phyloP scores from a whole-genome alignment of 768 basidiomycete species.

The Lentinula boryana region DNA sequence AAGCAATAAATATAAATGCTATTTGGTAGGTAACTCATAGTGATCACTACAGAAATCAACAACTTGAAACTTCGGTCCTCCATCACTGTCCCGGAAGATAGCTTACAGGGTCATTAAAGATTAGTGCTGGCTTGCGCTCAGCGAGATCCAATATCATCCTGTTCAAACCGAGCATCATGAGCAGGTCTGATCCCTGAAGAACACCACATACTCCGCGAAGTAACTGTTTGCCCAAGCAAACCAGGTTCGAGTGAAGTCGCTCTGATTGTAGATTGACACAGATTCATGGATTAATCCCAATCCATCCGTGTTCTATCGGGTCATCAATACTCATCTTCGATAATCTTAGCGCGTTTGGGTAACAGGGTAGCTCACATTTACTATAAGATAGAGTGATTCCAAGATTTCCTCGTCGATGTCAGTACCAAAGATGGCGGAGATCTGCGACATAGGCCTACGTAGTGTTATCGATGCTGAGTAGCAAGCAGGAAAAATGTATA shows the following conservation, averaged over 20 bases:
- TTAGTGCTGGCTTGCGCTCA: slow-evolving; percentile 61
- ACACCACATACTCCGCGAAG: slow-evolving; percentile 49
- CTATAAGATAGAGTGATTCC: slow-evolving; percentile 54
- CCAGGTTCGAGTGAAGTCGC: slow-evolving; percentile 65
- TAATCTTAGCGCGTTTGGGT: background rate
- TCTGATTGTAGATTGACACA: slow-evolving; percentile 51
- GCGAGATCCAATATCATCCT: slow-evolving; percentile 71
- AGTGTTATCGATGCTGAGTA: background rate
- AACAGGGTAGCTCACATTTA: slow-evolving; percentile 46
- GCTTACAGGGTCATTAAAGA: slow-evolving; percentile 48
- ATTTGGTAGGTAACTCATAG: background rate
- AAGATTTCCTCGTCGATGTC: slow-evolving; percentile 68
- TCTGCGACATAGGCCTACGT: slow-evolving; percentile 73
- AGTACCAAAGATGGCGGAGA: slow-evolving; percentile 68
- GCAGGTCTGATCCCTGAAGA: background rate
- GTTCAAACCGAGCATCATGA: background rate
- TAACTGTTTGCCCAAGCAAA: slow-evolving; percentile 85
- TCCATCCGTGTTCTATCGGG: slow-evolving; percentile 57
- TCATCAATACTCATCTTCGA: slow-evolving; percentile 3
- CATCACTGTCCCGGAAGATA: slow-evolving; percentile 26
- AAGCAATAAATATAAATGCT: background rate
- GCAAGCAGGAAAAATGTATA: background rate
- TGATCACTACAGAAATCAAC: too few relatives aligned
- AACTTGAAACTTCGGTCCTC: background rate
- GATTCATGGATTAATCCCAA: slow-evolving; percentile 80